Conservation (phyloP, 2,329 filamentous ascomycete genomes). For the Grosmannia penicillata region DNA sequence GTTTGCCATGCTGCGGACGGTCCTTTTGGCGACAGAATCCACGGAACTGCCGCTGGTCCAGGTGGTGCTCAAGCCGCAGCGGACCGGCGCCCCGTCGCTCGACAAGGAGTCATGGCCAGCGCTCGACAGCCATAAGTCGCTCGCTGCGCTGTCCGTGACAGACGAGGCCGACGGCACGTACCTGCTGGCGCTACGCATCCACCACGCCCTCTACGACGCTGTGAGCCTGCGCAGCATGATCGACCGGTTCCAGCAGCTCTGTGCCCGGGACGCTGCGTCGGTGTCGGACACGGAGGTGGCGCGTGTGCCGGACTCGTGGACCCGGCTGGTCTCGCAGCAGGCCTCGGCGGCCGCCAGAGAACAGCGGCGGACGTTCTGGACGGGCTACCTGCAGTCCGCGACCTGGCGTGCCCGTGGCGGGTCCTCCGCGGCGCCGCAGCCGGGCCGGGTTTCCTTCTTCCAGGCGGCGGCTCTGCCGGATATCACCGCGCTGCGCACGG, state of each 20-base stretch:
- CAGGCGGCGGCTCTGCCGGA: conserved; percentile 29
- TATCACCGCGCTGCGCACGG: conserved; percentile 22
- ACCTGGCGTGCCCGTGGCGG: too few species aligned
- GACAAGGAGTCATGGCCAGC: conserved; percentile 1
- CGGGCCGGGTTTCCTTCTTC: conserved; percentile 15
- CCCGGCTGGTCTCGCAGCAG: conserved; percentile 10
- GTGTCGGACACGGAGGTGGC: background rate
- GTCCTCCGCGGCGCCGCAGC: too few species aligned
- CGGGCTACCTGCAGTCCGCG: conserved; percentile 19
- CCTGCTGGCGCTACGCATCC: conserved; percentile 44
- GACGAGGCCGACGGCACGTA: background rate
- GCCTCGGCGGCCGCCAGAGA: background rate
- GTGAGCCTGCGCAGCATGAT: conserved; percentile 58
- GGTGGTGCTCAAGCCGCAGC: conserved; percentile 31
- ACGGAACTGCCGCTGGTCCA: conserved; percentile 45
- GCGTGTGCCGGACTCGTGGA: conserved; percentile 15
- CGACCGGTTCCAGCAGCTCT: conserved; percentile 19
- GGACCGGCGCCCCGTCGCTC: too few species aligned
- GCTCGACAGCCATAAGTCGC: background rate
- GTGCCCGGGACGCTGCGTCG: background rate
- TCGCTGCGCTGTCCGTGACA: conserved; percentile 2
- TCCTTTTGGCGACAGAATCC: conserved; percentile 14
- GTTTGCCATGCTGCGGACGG: conserved; percentile 53
- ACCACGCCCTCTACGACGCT: conserved; percentile 82
- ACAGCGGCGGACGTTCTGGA: conserved; percentile 24